Base-by-base conservation (phyloP, 73 alveolate species). In the Paraurostyla sp. region DNA sequence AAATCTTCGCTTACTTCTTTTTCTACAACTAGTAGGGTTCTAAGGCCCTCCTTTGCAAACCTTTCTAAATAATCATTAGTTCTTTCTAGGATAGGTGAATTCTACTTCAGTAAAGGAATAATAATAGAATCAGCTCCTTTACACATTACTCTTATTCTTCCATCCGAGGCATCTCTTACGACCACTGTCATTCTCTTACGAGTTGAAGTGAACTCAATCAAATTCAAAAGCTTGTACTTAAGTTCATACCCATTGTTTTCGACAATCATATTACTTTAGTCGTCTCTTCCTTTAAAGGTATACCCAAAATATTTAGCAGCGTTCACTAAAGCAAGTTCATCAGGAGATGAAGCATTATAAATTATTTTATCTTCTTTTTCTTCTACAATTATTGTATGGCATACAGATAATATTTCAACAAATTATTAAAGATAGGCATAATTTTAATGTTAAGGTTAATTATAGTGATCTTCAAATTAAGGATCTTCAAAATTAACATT, bases 181-280 rank as follows among this genome's bases (percentile, higher is more conserved):
- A 98, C 93, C 0, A 98, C 98, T 50, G 99, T 94, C 99, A 96
- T 98, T 92, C 99, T 93, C 76, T 98, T 98, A 49, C 99, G 91
- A 51, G 97, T 98, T 27, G 98, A 88, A 54, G 97, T 94, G 90
- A 98, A 98, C 45, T 96, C 99, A 41, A 98, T 93, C 0, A 96
- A 93, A 80, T 95, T 95, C 75, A 98, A 60, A 0, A 96, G 94
- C 85, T 98, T 87, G 87, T 94, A 97, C 68, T 65, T 57, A 20
- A 71, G 57, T 52, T 22, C 63, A 0, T 40, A 51, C 62, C 93
- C 97, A 4, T 85, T 62, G 71, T 71, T 75, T 60, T 89, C 81
- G 15, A 96, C 88, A 42, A 93, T 87, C 80, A 94, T 86, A 42
- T 93, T 91, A 58, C 69, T 91, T 30, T 94, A 93, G 36, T 97